Base-by-base conservation (phyloP, 2,329 filamentous ascomycete genomes). In the Diaporthe longicolla region DNA sequence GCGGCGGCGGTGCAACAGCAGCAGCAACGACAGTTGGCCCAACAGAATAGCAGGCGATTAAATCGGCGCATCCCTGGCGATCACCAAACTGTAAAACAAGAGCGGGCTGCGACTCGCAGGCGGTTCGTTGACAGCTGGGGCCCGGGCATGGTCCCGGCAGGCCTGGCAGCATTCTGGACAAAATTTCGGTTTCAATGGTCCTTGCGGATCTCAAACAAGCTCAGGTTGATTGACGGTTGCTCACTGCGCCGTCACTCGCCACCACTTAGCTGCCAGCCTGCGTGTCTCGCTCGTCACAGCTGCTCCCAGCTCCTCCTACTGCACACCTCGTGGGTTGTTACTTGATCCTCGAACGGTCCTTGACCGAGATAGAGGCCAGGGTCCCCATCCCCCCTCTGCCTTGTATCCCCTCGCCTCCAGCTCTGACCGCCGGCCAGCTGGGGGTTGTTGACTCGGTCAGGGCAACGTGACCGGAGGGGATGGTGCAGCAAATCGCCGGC, bases 11-110 rank as follows among this genome's bases (percentile, higher is more conserved):
- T 40, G 37, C 37, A 40, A 4, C 19, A 19, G 55, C 32, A 58
- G 35, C 57, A 59, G 21, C 24, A 32, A 19, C 29, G 21, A 7
- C 13, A 43, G 19, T 29, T 17, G 21, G 40, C 61, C 29, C 61
- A 37, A 37, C 61, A 66, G 61, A 29, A 66, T 37, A 21, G 29
- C 29, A 37, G 29, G 29, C 29, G 63, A n/a, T 54, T 52, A 40
- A 24, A 21, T 68, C 32, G 32, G 32, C 29, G 63, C 63, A 68
- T 54, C 63, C 63, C 63, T 68, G 63, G 63, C 48, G 63, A 68
- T 54, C 63, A 54, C 63, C 63, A 68, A 54, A 68, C 45, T 68
- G 63, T 54, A 68, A 68, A 68, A 68, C 48, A 72, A 37, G n/a
- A 72, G 26, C 48, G 59, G 58, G 70, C 29, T 65, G 48, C 58